Base-by-base conservation (phyloP, 1,284 basidiomycete genomes). In the Marasmius fiardii region DNA sequence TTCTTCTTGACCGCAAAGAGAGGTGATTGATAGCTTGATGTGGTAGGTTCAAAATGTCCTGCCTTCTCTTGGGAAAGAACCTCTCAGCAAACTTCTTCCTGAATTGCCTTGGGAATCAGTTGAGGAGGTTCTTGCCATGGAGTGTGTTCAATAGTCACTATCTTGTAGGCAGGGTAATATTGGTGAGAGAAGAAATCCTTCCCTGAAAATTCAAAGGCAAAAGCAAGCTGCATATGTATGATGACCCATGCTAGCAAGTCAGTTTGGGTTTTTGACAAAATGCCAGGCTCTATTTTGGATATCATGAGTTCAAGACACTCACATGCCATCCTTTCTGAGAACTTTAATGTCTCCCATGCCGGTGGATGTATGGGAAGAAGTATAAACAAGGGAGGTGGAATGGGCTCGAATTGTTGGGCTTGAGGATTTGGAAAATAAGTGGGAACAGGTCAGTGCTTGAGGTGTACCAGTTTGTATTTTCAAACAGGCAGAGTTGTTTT, bases 1-100 rank as follows among this genome's bases (percentile, higher is more conserved):
- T 73, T 71, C 61, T 76, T 71, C 3, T 57, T 37, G 0, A 75
- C 71, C 0, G 65, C 57, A 41, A 72, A 74, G 31, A 66, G 60
- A 0, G 60, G 48, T 0, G 70, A 68, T 3, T 65, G 58, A 56
- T 74, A 75, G 0, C 66, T 67, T 0, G 67, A 63, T 0, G 60
- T 56, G 0, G 67, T 69, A 0, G 57, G 57, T 58, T 74, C 67
- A 53, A 69, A 74, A 3, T 66, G 66, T 0, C 68, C 66, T 0
- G 67, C 64, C 0, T 49, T 54, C 1, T 61, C 55, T 28, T 71
- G 67, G 0, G 62, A 54, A 0, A 44, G 16, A 11, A 73, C 54
- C 11, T 68, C 58, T 0, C 61, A 18, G 0, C 59, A 50, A 0
- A 74, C 63, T 1, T 64, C 59, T 0, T 56, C 52, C 35, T 63